phyloP scores from a whole-genome alignment of 2,329 filamentous ascomycete genomes.

The Arthrobotrys pseudoclavata region DNA sequence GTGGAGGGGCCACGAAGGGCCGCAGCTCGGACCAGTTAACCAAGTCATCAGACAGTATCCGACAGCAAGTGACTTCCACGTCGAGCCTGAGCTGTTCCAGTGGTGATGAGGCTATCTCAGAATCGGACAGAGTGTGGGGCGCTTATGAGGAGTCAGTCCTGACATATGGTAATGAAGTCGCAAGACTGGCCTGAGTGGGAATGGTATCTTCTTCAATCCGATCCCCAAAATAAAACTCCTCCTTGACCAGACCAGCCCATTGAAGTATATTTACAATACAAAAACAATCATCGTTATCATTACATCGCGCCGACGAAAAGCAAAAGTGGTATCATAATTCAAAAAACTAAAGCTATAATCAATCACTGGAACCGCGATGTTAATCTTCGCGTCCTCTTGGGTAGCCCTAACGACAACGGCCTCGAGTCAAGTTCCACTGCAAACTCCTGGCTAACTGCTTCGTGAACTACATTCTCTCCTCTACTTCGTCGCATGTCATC shows the following conservation, averaged over 20 bases:
- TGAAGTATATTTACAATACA: slow-evolving; percentile 14
- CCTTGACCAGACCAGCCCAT: not conserved
- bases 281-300: slow-evolving; percentile 8
- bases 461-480: slow-evolving; percentile 42
- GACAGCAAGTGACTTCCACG: slow-evolving; percentile 16
- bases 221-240: too few species aligned
- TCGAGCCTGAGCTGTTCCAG: slow-evolving; percentile 2
- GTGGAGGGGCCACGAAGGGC: slow-evolving; percentile 38
- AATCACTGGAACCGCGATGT: slow-evolving; percentile 42
- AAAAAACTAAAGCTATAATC: slow-evolving; percentile 5
- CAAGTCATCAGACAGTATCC: slow-evolving; percentile 39
- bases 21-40: slow-evolving; percentile 10
- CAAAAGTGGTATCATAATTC: slow-evolving; percentile 39
- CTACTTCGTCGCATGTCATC: slow-evolving; percentile 46
- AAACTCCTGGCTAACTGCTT: slow-evolving; percentile 53
- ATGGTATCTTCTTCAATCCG: slow-evolving; percentile 3
- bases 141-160: slow-evolving; percentile 12
- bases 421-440: slow-evolving; percentile 55
- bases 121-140: not conserved
- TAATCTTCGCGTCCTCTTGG: slow-evolving; percentile 35
- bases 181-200: slow-evolving; percentile 24
- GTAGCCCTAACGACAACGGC: slow-evolving; percentile 41
- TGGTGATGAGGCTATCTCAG: slow-evolving; percentile 19
- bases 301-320: not conserved
- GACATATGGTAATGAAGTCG: slow-evolving; percentile 3